Percentiles rank a stretch among this genome's conserved stretches.
Evolutionary conservation across 176 grass and related monocot species (phyloP).

Genomic region (Carex parvula): DNA sequence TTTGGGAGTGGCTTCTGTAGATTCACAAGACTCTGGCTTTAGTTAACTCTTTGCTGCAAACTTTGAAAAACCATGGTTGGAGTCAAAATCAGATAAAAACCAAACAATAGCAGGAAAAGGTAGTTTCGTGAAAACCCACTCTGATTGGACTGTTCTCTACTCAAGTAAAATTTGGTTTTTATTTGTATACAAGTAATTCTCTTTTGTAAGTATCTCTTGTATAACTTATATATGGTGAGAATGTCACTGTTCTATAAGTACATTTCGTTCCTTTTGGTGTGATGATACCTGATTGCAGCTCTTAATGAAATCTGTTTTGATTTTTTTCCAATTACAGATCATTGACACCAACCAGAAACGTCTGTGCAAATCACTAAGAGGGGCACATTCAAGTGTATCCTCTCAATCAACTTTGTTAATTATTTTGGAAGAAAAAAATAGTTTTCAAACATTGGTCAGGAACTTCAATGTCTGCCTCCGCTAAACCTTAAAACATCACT

Average conservation of each 20-base stretch:
- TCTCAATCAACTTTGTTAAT: conserved; percentile 5
- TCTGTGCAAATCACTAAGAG: conserved; percentile 87
- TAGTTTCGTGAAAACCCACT: neutral
- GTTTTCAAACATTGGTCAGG: neutral
- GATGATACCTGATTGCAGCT: neutral
- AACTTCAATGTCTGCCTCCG: neutral
- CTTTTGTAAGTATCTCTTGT: neutral
- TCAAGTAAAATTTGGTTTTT: neutral
- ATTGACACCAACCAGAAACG: conserved; percentile 61
- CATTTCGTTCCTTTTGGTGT: neutral
- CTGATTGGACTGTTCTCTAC: neutral
- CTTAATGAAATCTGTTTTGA: neutral
- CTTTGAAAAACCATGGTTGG: neutral
- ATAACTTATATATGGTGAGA: conserved; percentile 5
- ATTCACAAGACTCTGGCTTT: neutral
- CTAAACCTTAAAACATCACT: neutral
- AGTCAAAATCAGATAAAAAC: neutral
- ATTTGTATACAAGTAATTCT: neutral
- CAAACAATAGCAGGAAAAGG: neutral
- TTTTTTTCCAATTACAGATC: conserved; percentile 50
- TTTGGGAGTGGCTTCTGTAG: neutral
- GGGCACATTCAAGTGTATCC: conserved; percentile 90
- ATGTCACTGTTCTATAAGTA: neutral
- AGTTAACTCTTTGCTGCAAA: neutral
- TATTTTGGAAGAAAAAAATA: neutral